phyloP scores from a whole-genome alignment of 2,329 filamentous ascomycete species.

The Microsporum ferrugineum region DNA sequence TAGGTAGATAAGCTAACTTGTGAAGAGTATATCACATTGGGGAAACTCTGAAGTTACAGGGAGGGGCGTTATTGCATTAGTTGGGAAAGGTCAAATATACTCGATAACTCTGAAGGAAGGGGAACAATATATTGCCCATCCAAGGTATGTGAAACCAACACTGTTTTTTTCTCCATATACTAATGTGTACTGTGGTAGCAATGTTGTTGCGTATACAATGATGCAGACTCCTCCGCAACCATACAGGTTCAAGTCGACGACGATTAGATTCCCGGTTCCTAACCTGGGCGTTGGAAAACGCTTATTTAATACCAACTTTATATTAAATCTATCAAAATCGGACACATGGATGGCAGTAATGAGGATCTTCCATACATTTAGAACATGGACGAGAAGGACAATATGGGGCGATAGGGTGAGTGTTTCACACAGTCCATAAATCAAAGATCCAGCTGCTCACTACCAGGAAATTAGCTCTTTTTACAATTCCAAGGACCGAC shows the following conservation, averaged over 20 bases:
- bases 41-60: slow-evolving; percentile 82
- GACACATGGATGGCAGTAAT: slow-evolving; percentile 59
- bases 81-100: slow-evolving; percentile 81
- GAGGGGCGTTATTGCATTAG: slow-evolving; percentile 71
- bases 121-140: slow-evolving; percentile 85
- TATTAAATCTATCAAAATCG: slow-evolving; percentile 60
- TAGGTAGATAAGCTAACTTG: slow-evolving; percentile 26
- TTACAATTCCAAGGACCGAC: slow-evolving; percentile 78
- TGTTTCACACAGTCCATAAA: background rate
- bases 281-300: slow-evolving; percentile 49
- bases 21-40: slow-evolving; percentile 67
- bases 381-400: slow-evolving; percentile 66
- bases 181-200: slow-evolving; percentile 38
- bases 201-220: slow-evolving; percentile 82
- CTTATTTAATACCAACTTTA: slow-evolving; percentile 60
- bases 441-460: background rate
- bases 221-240: slow-evolving; percentile 62
- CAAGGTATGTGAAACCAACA: slow-evolving; percentile 38
- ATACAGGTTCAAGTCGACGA: slow-evolving; percentile 74
- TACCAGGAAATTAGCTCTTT: slow-evolving; percentile 50
- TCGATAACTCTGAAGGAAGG: slow-evolving; percentile 67
- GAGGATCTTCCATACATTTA: slow-evolving; percentile 53
- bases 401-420: slow-evolving; percentile 80
- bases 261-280: slow-evolving; percentile 67
- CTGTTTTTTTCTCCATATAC: background rate